Evolutionary conservation across 768 basidiomycete genomes (phyloP), one percentile per base, ranked within the genome.

Genomic region (Podaxis carcinomalis): DNA sequence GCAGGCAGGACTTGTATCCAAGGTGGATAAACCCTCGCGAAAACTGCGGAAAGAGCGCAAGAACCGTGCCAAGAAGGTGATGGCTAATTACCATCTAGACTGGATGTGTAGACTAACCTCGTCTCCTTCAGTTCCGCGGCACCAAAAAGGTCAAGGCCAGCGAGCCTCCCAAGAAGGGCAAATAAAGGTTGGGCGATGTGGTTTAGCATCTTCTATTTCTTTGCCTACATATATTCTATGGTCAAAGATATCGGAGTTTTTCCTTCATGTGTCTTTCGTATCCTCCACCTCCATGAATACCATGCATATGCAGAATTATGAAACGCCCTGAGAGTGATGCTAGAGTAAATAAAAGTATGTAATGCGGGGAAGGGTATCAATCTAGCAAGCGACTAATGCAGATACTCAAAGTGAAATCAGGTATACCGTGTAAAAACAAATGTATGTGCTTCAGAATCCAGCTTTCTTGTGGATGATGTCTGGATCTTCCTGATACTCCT

Each of bases 31-130:
- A 77, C 80, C 96, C 57, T 94, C 93, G 66, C 90, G 97, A 72
- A 98, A 98, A 77, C 87, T 98, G 77, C 90, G 97, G 78, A 98
- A 98, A 83, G 96, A 98, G 83, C 88, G 97, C 71, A 99, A 99
- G 87, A 99, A 99, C 81, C 89, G 96, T 74, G 86, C 91, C 64
- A 99, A 99, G 91, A 98, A 98, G 89, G 95, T 93, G 27, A 19
- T 62, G 40, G 27, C 32, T 25, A 55, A 25, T 40, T 62, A 42
- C 11, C 23, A 19, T 50, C 14, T 58, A 21, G 28, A 13, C 44
- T 65, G 36, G 19, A 16, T 16, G n/a, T 40, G 49, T 59, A 36
- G 23, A 16, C 62, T 68, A 36, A 69, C 60, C 50, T n/a, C 23
- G 14, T 13, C 59, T 60, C 52, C 56, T 63, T 61, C 68, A 98